Conservation (phyloP, 2,329 filamentous ascomycete genomes). For the Magnaporthiopsis poae region DNA sequence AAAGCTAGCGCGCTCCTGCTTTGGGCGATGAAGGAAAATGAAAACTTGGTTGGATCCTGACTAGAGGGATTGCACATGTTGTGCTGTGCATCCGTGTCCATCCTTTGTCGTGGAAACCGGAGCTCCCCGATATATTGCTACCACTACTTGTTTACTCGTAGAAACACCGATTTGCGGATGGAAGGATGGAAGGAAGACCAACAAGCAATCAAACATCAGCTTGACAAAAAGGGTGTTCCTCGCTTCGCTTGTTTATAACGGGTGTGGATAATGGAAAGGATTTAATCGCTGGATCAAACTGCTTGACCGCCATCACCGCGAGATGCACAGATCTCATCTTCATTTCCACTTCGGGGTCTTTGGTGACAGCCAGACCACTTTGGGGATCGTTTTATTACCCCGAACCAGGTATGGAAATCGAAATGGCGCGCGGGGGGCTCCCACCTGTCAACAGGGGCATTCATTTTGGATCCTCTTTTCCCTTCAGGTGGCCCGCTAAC, state of each 20-base stretch:
- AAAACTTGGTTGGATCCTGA: background rate
- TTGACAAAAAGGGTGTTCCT: background rate
- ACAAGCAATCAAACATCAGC: background rate
- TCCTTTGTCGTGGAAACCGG: background rate
- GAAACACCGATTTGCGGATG: background rate
- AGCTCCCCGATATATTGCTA: too few relatives aligned
- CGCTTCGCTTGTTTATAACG: background rate
- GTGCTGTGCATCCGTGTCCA: background rate
- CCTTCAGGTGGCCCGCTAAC: background rate
- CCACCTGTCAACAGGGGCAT: background rate
- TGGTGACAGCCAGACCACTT: background rate
- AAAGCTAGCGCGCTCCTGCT: background rate
- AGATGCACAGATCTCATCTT: background rate
- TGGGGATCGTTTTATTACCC: background rate
- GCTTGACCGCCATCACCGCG: too few relatives aligned
- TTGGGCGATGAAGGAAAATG: background rate
- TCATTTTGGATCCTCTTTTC: background rate
- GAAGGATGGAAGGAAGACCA: background rate
- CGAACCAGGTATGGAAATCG: background rate
- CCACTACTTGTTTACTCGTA: too few relatives aligned
- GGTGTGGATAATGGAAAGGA: background rate
- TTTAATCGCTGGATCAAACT: background rate
- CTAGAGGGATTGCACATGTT: too few relatives aligned
- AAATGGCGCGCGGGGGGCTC: background rate
- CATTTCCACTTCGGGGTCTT: background rate